Base-by-base conservation (phyloP, 2,329 filamentous ascomycete species). In the Sporothrix schenckii region DNA sequence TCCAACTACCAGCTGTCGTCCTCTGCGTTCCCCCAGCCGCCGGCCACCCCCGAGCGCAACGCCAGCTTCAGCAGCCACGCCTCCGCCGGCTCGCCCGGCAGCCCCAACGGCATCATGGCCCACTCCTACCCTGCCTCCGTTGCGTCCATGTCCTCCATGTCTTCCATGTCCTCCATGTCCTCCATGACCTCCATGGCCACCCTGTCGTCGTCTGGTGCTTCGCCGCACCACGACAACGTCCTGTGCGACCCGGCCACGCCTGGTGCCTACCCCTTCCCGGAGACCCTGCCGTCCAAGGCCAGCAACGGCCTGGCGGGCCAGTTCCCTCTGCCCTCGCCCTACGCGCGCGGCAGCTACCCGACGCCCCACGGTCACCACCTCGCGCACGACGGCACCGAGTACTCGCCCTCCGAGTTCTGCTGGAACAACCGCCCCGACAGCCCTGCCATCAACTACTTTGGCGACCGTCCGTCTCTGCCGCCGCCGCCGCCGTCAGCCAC, bases 111-210 rank as follows among this genome's bases (percentile, higher is more conserved):
- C 72, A 91, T 93, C 74, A 97, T 89, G 73, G 92, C 88, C 93
- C 90, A 75, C 53, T 95, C 94, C 52, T 97, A 86, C 70, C 92
- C 93, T 73, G 97, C 93, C 49, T 94, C 93, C 19, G 98, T 89
- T 58, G 70, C 69, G 2, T 72, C 73, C 21, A 66, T 71, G 30
- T 71, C 72, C 3, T 70, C 70, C 34, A 98, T 89, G 24, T 56
- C 70, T 0, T 71, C 72, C 44, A 60, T 70, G 69, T 34, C 34
- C 4, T 71, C 72, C 21, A 66, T 71, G 27, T 70, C 71, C 4
- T 70, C 70, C 24, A 98, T 89, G 24, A 61, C 70, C 0, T 71
- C 72, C 44, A 60, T 70, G 69, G 67, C 72, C 3, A 66, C 70
- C 0, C n/a, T 68, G 39, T 56, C 52, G 2, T 69, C 52, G 2